phyloP scores from a whole-genome alignment of 768 basidiomycete genomes.

The Boletales sp. region DNA sequence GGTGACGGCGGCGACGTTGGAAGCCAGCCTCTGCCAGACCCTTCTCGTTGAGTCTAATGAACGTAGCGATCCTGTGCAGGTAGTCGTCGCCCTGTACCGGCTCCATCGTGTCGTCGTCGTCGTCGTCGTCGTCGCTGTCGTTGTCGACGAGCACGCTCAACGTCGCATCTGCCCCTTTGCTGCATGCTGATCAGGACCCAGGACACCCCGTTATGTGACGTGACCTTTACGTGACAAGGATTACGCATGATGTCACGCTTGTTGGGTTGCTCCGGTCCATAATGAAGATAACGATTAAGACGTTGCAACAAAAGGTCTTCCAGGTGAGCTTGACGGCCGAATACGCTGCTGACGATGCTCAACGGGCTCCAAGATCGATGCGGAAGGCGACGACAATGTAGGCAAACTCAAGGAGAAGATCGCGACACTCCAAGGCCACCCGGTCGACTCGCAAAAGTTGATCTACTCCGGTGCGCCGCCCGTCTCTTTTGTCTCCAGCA shows the following conservation, averaged over 20 bases:
- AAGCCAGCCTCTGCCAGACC: conserved; percentile 64
- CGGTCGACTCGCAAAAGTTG: conserved; percentile 78
- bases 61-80: conserved; percentile 62
- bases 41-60: conserved; percentile 69
- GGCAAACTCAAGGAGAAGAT: conserved; percentile 84
- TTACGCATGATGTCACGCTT: conserved; percentile 21
- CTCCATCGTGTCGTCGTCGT: conserved; percentile 35
- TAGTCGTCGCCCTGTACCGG: conserved; percentile 72
- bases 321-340: conserved; percentile 42
- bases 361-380: conserved; percentile 56
- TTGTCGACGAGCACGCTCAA: conserved; percentile 6
- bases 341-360: neutral
- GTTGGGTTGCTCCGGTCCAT: conserved; percentile 27
- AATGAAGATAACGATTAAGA: conserved; percentile 96
- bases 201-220: conserved; percentile 15
- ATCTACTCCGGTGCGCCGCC: conserved; percentile 79
- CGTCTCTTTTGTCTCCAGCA: conserved; percentile 8
- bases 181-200: conserved; percentile 22
- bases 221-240: conserved; percentile 18
- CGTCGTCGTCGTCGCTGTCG: conserved; percentile 8
- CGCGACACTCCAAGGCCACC: conserved; percentile 65
- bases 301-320: conserved; percentile 90
- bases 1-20: conserved; percentile 45
- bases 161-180: conserved; percentile 17
- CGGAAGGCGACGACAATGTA: conserved; percentile 72